Base-by-base conservation (phyloP, 2,329 filamentous ascomycete genomes). In the Botrytis squamosa region DNA sequence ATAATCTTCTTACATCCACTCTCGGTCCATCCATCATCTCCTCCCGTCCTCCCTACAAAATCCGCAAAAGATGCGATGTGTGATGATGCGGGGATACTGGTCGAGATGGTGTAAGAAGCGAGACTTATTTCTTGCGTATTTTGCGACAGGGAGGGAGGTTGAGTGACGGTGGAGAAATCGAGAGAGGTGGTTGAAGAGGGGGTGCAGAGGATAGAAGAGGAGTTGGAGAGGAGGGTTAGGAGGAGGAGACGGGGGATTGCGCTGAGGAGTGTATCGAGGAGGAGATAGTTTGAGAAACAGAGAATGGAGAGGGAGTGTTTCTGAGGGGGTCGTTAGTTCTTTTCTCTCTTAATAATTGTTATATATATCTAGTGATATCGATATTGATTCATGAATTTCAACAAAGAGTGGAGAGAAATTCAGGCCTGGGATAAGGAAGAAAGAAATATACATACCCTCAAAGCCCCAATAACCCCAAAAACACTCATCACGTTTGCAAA, bases 381-480 rank as follows among this genome's bases (percentile, higher is more conserved):
- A 55, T 55, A 16, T n/a, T 25, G 25, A n/a, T 55, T 55, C 49
- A n/a, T 25, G 5, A 14, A 7, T 7, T 55, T n/a, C 1, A 55
- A 55, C 16, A 49, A 49, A 46, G 0, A 46, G 7, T 49, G 20
- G 7, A n/a, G 49, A 16, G 49, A 3, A n/a, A n/a, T 16, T n/a
- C 25, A 16, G 79, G 73, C 80, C 72, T 33, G 77, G 74, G 69
- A 80, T 77, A 75, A 73, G 36, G 63, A n/a, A 60, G 29, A 38
- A 33, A 55, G 10, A 44, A 9, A 78, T 20, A 40, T 40, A 55
- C 81, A 75, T 81, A 85, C 85, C 78, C 81, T 80, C n/a, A 84
- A 60, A 46, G 83, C 83, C 63, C 84, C 84, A n/a, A 84, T 71
- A 40, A 85, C 74, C 8, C 84, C 84, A 64, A 84, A 77, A 16